Conservation (phyloP, 768 basidiomycete species). For the Xerocomellus amylosporus region DNA sequence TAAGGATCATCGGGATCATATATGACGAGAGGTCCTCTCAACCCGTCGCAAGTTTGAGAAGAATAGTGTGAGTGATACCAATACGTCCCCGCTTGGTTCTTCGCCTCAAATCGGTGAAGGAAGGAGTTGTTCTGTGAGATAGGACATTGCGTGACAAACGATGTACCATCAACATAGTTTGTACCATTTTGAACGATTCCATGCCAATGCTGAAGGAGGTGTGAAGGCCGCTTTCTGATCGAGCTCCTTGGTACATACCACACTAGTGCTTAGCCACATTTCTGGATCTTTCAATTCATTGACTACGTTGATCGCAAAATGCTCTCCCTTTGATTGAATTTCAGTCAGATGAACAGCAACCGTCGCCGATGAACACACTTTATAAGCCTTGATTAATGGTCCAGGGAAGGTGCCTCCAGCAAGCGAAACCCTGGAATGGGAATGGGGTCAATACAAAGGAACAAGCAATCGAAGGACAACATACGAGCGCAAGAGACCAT, state of each 20-base stretch:
- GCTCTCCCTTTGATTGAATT: constrained; percentile 33
- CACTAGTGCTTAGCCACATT: constrained; percentile 51
- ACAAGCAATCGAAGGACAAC: constrained; percentile 9
- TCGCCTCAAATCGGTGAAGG: constrained; percentile 17
- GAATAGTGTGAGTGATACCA: constrained; percentile 40
- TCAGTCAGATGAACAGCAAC: background rate
- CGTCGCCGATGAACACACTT: constrained; percentile 16
- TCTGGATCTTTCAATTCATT: constrained; percentile 43
- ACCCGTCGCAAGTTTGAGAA: constrained; percentile 40
- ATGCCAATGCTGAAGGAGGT: constrained; percentile 49
- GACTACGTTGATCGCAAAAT: constrained; percentile 43
- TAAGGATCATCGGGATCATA: constrained; percentile 44
- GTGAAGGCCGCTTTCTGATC: background rate
- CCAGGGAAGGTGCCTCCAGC: constrained; percentile 47
- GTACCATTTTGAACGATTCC: constrained; percentile 46
- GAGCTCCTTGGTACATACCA: constrained; percentile 24
- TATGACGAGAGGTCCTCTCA: constrained; percentile 39
- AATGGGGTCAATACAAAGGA: background rate
- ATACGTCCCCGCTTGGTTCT: constrained; percentile 27
- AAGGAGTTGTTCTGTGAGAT: constrained; percentile 24
- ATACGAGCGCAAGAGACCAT: constrained; percentile 47
- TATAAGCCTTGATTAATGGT: constrained; percentile 39
- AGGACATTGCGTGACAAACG: constrained; percentile 37
- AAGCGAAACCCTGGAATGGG: constrained; percentile 20
- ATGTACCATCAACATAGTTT: constrained; percentile 45